Evolutionary conservation across 2,329 filamentous ascomycete genomes (phyloP), one percentile per base, ranked within the genome.

Genomic region (Colletotrichum magnum): DNA sequence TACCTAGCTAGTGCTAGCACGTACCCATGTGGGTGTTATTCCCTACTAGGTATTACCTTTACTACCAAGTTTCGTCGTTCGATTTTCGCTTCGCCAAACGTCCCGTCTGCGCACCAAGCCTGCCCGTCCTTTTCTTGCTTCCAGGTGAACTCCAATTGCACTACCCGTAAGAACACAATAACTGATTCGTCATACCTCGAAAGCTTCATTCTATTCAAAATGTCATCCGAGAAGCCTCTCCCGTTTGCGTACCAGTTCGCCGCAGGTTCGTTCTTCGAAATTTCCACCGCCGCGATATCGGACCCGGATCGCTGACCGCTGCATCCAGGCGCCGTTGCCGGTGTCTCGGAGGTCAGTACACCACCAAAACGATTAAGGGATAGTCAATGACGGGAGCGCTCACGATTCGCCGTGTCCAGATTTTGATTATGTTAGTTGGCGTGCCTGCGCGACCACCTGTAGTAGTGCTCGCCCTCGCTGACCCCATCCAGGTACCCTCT

Each of bases 171-270:
- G 32, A 16, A n/a, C 12, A 58, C 53, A 24, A 32, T 39, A 18
- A 58, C 50, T 41, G 47, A 50, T 57, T 45, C 47, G 18, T n/a
- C 21, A 21, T 5, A 16, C 13, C 41, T 45, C 21, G 15, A 12
- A 68, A 64, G 39, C 50, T 47, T 41, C 18, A 28, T 18, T n/a
- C 26, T 10, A 10, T 50, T 47, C 84, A 86, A 77, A 76, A 93
- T 92, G 90, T 86, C 90, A 73, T 79, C 85, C 73, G 83, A 88
- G 60, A 92, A 94, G 84, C 94, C 95, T 68, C 90, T 98, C 75
- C 94, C 94, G 69, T 98, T 98, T 84, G 82, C 90, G 75, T 98
- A 98, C 90, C 95, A 97, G 86, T 97, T 98, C 87, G 93, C 91
- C 81, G 95, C 95, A 79, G 95, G 95, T 91, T 79, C 79, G 89